Evolutionary conservation across 345 rosid genomes (phyloP), one percentile per base, ranked within the genome.

Genomic region (Gossypium turneri): DNA sequence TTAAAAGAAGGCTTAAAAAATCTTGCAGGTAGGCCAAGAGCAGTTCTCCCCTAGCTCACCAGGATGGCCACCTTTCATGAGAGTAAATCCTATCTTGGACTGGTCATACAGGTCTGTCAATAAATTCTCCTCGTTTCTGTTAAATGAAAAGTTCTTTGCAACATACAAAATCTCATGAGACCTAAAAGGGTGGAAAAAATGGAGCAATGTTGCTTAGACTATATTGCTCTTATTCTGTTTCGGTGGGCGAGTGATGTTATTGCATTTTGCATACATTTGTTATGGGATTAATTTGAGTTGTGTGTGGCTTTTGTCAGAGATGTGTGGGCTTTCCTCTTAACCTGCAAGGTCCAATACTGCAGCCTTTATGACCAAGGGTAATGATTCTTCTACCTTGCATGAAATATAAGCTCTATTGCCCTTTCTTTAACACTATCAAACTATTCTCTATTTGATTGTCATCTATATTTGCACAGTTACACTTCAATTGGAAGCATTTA

Each of bases 21-120:
- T 66, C 27, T 67, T 58, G 73, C 83, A 95, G 98, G 97, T 90
- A 73, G 99, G 99, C 72, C 99, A 95, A 83, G 98, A 95, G 79
- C 99, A 90, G 75, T 95, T 95, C 80, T 95, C 98, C 57, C 99
- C 99, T 52, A 93, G 99, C 81, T 93, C 99, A 73, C 94, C 97
- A 53, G 99, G 99, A 65, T 95, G 99, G 99, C 98, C 99, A 10
- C 88, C 98, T 70, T 95, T 95, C 81, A 95, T 95, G 98, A 90
- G 99, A 82, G 94, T 95, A 80, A 95, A 95, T 90, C 99, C 99
- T 68, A 95, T 95, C 70, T 87, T 95, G 85, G 99, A 95, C 86
- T 95, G 99, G 99, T 95, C 99, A 6, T 93, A 91, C 84, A 93
- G 98, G 99, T 94, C 52, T 82, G 34, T 70, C 10, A 17, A 13